A percentile compares a stretch with the other conserved stretches of the same genome.
phyloP scores from a whole-genome alignment of 176 grass and related monocot genomes.

The Saccharum spontaneum region DNA sequence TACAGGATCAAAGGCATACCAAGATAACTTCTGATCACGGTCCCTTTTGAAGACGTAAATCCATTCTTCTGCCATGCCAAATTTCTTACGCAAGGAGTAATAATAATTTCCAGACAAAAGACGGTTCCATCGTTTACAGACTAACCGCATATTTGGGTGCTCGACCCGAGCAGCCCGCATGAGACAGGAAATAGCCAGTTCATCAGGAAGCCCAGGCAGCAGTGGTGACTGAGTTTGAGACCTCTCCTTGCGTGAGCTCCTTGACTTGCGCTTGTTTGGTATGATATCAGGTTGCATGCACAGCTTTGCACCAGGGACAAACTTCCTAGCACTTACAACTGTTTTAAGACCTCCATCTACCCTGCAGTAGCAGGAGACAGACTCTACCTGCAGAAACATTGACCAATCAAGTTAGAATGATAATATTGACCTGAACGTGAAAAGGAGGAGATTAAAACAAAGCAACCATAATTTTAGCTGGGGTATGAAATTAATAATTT shows the following conservation, averaged over 20 bases:
- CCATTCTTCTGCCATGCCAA: conserved; percentile 88
- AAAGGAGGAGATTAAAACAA: conserved; percentile 21
- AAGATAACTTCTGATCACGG: conserved; percentile 78
- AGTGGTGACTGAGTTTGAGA: conserved; percentile 59
- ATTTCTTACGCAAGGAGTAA: conserved; percentile 76
- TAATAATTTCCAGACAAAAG: conserved; percentile 86
- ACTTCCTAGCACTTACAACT: conserved; percentile 67
- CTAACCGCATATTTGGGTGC: conserved; percentile 67
- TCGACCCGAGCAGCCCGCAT: conserved; percentile 68
- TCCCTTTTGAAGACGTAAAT: conserved; percentile 85
- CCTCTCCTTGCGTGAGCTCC: conserved; percentile 68
- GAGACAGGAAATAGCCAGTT: conserved; percentile 85
- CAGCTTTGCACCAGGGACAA: conserved; percentile 57
- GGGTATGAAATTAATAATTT: conserved; percentile 13
- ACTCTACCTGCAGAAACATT: conserved; percentile 60
- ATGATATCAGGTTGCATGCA: conserved; percentile 77
- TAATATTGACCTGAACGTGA: not conserved
- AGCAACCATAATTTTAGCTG: not conserved
- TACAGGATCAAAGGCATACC: conserved; percentile 90
- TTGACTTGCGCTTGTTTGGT: conserved; percentile 56
- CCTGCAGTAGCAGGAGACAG: conserved; percentile 62
- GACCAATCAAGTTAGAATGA: conserved; percentile 16
- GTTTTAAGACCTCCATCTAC: conserved; percentile 73
- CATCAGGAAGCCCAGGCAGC: conserved; percentile 88
- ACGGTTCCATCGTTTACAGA: conserved; percentile 76